Base-by-base conservation (phyloP, 2,329 filamentous ascomycete genomes). In the Monosporascus sp. region DNA sequence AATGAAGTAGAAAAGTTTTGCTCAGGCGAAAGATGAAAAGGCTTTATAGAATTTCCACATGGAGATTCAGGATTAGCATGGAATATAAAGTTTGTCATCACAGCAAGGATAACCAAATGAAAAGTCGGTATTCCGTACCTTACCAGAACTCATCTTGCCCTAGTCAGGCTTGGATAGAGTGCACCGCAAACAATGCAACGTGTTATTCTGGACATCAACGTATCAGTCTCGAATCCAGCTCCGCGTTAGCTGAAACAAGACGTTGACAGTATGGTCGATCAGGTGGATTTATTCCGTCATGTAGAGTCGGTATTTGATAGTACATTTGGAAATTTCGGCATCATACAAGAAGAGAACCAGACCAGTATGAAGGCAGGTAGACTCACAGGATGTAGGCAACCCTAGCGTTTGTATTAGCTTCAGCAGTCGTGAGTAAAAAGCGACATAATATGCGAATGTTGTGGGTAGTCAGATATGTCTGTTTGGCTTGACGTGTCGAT, bases 21-120 rank as follows among this genome's bases (percentile, higher is more conserved):
- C 72, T 89, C 87, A 89, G 85, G 80, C 80, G 85, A 89, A 89
- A 89, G 86, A 89, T 89, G 86, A 89, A 89, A 89, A 89, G 85
- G 64, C 60, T 62, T 80, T 79, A 78, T 75, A 46, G 66, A 63
- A 77, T 82, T 76, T 88, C 83, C 80, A 87, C 82, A 84, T 81
- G 66, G 64, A 63, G 66, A 66, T 83, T 89, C 85, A 78, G 87
- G 74, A 82, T 88, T 88, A 89, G 85, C 85, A 89, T 87, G 83
- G 84, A 87, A 85, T 84, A 75, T 78, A 77, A 75, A 46, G 73
- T 80, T 75, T 75, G 76, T 81, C 84, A 89, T 89, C 86, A 88
- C 73, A 73, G 72, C 72, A 66, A 61, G 47, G 55, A 52, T 60
- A 58, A 49, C 58, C 55, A 54, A 58, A 64, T 39, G 52, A 55